Conservation (phyloP, 768 basidiomycete genomes). For the Suillus tomentosus region DNA sequence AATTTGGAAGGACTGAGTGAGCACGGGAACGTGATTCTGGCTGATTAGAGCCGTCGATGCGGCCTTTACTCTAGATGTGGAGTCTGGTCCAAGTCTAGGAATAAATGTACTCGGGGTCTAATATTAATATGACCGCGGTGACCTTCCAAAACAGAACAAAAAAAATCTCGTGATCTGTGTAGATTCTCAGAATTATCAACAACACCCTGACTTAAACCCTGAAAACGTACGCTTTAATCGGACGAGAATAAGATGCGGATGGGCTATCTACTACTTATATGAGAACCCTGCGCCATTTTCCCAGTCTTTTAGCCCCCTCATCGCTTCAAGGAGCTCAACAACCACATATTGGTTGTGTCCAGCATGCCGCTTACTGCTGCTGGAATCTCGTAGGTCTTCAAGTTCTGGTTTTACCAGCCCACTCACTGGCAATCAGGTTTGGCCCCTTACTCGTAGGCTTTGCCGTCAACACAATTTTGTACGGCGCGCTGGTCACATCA, state of each 20-base stretch:
- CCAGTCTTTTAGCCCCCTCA: constrained; percentile 14
- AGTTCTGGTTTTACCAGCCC: not conserved
- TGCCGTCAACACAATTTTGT: constrained; percentile 37
- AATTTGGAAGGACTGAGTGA: too few relatives aligned
- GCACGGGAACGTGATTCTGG: too few relatives aligned
- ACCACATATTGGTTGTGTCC: constrained; percentile 14
- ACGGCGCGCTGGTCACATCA: constrained; percentile 38
- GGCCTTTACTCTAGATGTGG: not conserved
- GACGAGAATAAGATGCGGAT: constrained; percentile 18
- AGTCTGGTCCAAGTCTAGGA: not conserved
- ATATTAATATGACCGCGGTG: not conserved
- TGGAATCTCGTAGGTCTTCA: constrained; percentile 24
- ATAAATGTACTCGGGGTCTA: not conserved
- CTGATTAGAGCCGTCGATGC: too few relatives aligned
- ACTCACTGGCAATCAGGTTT: constrained; percentile 22
- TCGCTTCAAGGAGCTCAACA: constrained; percentile 12
- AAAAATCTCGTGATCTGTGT: constrained; percentile 17
- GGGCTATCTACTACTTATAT: not conserved
- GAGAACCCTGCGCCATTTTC: constrained; percentile 10
- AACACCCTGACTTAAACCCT: constrained; percentile 21
- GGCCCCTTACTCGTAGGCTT: constrained; percentile 40
- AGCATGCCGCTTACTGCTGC: constrained; percentile 22
- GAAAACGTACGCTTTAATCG: constrained; percentile 24
- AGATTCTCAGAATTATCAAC: not conserved
- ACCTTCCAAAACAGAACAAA: constrained; percentile 12